A percentile compares a stretch with the other conserved stretches of the same genome.
Conservation (phyloP, 768 basidiomycete genomes). For the Trametes cingulata region DNA sequence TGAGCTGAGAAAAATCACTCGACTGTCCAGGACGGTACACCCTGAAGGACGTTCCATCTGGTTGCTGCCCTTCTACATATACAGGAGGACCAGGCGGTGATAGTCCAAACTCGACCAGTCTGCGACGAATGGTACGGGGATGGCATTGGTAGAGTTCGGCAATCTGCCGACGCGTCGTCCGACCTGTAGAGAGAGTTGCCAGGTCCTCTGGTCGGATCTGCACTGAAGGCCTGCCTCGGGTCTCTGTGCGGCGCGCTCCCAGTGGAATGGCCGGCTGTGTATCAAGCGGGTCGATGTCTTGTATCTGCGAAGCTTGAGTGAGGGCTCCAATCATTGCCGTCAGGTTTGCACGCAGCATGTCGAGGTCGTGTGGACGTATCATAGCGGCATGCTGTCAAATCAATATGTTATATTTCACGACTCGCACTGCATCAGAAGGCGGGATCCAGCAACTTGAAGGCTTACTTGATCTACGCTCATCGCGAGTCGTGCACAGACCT, state of each 20-base stretch:
- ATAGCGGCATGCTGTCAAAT: neutral
- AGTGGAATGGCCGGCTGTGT: too few relatives aligned
- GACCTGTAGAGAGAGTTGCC: neutral
- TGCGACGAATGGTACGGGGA: neutral
- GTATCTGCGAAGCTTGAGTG: too few relatives aligned
- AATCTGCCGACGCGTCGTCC: neutral
- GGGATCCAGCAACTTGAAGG: too few relatives aligned
- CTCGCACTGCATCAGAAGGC: too few relatives aligned
- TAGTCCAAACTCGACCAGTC: neutral
- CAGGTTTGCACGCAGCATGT: neutral
- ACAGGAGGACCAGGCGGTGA: neutral
- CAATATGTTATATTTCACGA: too few relatives aligned
- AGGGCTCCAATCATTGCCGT: neutral
- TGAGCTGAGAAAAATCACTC: slow-evolving; percentile 3
- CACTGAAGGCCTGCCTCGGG: neutral
- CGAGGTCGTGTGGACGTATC: neutral
- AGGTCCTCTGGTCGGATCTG: neutral
- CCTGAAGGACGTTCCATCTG: neutral
- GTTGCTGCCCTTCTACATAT: neutral
- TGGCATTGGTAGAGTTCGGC: neutral
- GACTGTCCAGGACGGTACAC: neutral
- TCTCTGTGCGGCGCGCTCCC: too few relatives aligned
- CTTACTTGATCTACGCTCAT: neutral
- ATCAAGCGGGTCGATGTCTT: too few relatives aligned
- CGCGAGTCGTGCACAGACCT: neutral